phyloP scores from a whole-genome alignment of 75 land plant species.

The Adiantum capillusveneris region DNA sequence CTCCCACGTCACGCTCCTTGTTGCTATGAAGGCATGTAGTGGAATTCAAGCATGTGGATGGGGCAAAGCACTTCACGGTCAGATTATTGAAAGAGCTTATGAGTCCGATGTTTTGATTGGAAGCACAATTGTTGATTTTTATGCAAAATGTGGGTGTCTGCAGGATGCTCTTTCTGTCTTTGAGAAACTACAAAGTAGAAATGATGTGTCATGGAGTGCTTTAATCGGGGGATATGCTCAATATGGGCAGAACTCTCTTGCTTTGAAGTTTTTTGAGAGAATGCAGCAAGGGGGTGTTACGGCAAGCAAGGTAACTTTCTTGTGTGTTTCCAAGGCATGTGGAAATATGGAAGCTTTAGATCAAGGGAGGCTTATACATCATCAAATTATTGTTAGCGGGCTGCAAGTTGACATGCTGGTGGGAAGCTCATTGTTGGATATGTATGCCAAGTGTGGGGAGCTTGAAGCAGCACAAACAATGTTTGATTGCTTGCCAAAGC shows the following conservation, averaged over 20 bases:
- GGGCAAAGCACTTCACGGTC: slow-evolving; percentile 22
- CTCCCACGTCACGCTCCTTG: neutral
- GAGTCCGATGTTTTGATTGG: slow-evolving; percentile 29
- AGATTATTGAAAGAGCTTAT: slow-evolving; percentile 32
- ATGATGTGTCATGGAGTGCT: slow-evolving; percentile 64
- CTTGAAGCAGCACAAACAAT: slow-evolving; percentile 33
- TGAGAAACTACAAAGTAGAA: slow-evolving; percentile 25
- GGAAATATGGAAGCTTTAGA: slow-evolving; percentile 43
- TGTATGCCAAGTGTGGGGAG: slow-evolving; percentile 50
- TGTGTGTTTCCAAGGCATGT: slow-evolving; percentile 49
- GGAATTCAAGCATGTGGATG: neutral
- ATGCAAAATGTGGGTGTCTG: slow-evolving; percentile 65
- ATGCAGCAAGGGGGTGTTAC: slow-evolving; percentile 29
- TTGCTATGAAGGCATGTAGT: neutral
- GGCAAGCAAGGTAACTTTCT: slow-evolving; percentile 50
- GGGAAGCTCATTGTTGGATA: slow-evolving; percentile 52
- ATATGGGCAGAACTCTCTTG: slow-evolving; percentile 43
- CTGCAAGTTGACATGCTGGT: slow-evolving; percentile 32
- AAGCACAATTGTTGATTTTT: slow-evolving; percentile 49
- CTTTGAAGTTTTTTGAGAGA: slow-evolving; percentile 30
- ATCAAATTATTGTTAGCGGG: slow-evolving; percentile 28
- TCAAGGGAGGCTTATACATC: slow-evolving; percentile 43
- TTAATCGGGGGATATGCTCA: slow-evolving; percentile 60
- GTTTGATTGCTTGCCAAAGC: slow-evolving; percentile 19
- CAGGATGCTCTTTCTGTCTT: slow-evolving; percentile 43